Conservation (phyloP, 805 yeast species). For the Teunomyces lycoperdinae region DNA sequence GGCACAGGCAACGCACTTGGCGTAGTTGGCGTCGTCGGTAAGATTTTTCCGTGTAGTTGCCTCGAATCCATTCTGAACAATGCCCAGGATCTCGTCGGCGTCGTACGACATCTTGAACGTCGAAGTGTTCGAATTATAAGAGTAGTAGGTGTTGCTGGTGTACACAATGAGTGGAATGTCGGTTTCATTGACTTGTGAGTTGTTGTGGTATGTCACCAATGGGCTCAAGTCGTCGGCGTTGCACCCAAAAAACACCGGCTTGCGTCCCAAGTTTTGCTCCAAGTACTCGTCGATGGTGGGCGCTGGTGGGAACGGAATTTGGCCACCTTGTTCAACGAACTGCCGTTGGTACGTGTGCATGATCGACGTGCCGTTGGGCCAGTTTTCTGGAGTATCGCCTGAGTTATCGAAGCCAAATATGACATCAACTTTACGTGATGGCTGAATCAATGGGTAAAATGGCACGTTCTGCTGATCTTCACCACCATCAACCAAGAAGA, state of each 20-base stretch:
- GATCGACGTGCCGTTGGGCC: slow-evolving; percentile 45
- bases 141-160: slow-evolving; percentile 14
- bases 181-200: slow-evolving; percentile 19
- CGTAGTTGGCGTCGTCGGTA: slow-evolving; percentile 18
- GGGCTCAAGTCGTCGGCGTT: slow-evolving; percentile 20
- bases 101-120: slow-evolving; percentile 23
- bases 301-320: slow-evolving; percentile 25
- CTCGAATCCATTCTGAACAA: slow-evolving; percentile 21
- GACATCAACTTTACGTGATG: slow-evolving; percentile 34
- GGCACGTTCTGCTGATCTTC: slow-evolving; percentile 44
- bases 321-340: slow-evolving; percentile 21
- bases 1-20: slow-evolving; percentile 25
- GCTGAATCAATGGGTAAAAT: slow-evolving; percentile 39
- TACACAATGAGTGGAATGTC: slow-evolving; percentile 26
- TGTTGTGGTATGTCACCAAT: slow-evolving; percentile 16
- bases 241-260: slow-evolving; percentile 29
- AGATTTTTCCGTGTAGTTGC: slow-evolving; percentile 17
- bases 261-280: slow-evolving; percentile 17
- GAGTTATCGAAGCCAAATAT: slow-evolving; percentile 43
- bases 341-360: slow-evolving; percentile 28
- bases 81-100: slow-evolving; percentile 11
- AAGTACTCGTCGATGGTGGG: slow-evolving; percentile 20
- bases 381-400: slow-evolving; percentile 33
- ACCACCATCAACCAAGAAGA: slow-evolving; percentile 42
- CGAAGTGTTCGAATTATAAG: slow-evolving; percentile 19